Evolutionary conservation across 2,329 filamentous ascomycete genomes (phyloP).

Genomic region (Boeremia exigua): DNA sequence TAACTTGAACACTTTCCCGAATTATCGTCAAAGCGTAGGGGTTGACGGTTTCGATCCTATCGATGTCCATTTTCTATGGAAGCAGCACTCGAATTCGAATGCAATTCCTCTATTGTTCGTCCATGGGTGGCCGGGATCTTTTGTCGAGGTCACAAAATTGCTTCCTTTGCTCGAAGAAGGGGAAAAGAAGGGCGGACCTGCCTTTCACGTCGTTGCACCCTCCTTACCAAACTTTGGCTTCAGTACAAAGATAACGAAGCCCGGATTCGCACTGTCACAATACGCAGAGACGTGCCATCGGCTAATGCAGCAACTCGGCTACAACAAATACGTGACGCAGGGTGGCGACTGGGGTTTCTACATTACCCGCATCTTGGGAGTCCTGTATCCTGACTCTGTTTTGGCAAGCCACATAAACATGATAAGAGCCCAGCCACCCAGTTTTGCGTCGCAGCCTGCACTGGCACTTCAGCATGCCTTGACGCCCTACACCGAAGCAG

Average conservation of each 20-base stretch:
- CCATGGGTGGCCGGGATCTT: conserved; percentile 76
- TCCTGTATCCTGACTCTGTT: conserved; percentile 63
- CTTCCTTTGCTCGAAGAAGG: conserved; percentile 53
- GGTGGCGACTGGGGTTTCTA: conserved; percentile 75
- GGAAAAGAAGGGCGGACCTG: conserved; percentile 48
- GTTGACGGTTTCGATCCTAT: conserved; percentile 66
- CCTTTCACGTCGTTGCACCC: conserved; percentile 61
- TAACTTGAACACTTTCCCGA: conserved; percentile 65
- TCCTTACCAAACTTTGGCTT: conserved; percentile 65
- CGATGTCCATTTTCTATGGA: conserved; percentile 70
- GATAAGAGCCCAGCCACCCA: conserved; percentile 51
- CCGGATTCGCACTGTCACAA: conserved; percentile 64
- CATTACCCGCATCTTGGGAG: conserved; percentile 67
- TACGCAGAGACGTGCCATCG: conserved; percentile 71
- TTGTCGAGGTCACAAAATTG: conserved; percentile 70
- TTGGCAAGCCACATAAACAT: conserved; percentile 70
- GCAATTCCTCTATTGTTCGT: conserved; percentile 71
- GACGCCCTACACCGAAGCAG: conserved; percentile 59
- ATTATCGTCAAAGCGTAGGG: conserved; percentile 61
- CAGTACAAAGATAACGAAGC: conserved; percentile 56
- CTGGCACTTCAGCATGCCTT: conserved; percentile 64
- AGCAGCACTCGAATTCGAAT: conserved; percentile 56
- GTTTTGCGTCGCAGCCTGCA: conserved; percentile 58
- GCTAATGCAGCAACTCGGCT: conserved; percentile 72
- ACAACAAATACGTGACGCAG: conserved; percentile 62